Evolutionary conservation across 1,139 yeast species (phyloP), one percentile per base, ranked within the genome.

Genomic region (Geotrichum candidum): DNA sequence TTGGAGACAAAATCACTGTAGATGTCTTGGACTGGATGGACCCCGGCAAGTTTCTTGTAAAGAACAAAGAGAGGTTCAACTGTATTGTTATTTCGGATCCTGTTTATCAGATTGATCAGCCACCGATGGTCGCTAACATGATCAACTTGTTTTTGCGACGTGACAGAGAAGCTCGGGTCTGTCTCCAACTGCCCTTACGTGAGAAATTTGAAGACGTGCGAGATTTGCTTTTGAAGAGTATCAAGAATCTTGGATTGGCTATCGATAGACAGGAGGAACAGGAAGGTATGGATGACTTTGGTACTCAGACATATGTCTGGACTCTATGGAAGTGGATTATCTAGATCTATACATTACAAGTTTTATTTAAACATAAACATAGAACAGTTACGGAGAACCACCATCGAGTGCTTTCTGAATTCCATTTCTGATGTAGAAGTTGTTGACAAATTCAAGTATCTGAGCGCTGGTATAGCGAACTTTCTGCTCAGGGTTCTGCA

Each of bases 211-310:
- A 86, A 59, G 75, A 77, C 2, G 95, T 89, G 63, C 76, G 98
- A 65, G 78, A 76, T 0, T 58, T 68, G 22, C 73, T 94, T 31
- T 89, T 94, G 88, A 63, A 65, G 0, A 72, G 33, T 70, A 91
- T 59, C 69, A 70, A 0, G 70, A 73, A 0, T 68, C 76, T 6
- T 78, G 78, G 0, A 66, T 74, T 48, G 23, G 25, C 27, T 23
- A 65, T 68, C 22, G 61, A 69, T 0, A 65, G 67, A 5, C 74
- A 74, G 53, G 77, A 74, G 0, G 74, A 73, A 35, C 88, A 87
- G 65, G 76, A 78, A 15, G 97, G 97, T 0, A 77, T 76, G 61
- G 98, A 94, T 69, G 98, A 94, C 71, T 94, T 92, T 78, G 98
- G 98, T 0, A 81, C 80, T 51, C 85, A 85, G 66, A 72, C 78